These are phyloP conservation scores for Suillus spraguei DNA, from an alignment of 768 basidiomycete genomes.

Conservation along the genomic window DNA sequence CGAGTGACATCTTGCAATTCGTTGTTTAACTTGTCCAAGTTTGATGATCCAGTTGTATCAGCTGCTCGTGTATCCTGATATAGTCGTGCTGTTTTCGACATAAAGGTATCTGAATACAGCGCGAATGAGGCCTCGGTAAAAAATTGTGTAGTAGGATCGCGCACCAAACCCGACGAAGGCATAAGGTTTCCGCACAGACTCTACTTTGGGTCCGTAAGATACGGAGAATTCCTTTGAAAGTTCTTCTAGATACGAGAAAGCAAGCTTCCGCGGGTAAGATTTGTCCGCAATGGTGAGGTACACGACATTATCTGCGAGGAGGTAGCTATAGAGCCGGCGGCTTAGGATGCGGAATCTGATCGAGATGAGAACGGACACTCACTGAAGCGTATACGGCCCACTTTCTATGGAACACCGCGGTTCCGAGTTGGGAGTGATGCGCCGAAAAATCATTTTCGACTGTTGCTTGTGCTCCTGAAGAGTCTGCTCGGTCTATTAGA, in stretches of 20 bases:
- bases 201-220: conserved; percentile 93
- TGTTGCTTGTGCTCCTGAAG: conserved; percentile 99
- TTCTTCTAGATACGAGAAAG: conserved; percentile 97
- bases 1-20: conserved; percentile 97
- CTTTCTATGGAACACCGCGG: conserved; percentile 97
- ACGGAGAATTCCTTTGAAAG: conserved; percentile 93
- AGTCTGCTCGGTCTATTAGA: conserved; percentile 81
- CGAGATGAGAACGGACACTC: conserved; percentile 35
- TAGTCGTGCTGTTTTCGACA: conserved; percentile 94
- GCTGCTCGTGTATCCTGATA: conserved; percentile 94
- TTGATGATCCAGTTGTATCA: conserved; percentile 61
- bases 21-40: conserved; percentile 88
- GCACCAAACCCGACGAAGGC: conserved; percentile 97
- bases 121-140: conserved; percentile 10
- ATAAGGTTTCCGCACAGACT: conserved; percentile 93
- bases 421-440: conserved; percentile 92
- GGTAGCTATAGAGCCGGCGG: conserved; percentile 64
- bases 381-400: conserved; percentile 96
- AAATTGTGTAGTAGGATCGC: conserved; percentile 28
- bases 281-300: conserved; percentile 96
- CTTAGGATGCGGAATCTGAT: not conserved
- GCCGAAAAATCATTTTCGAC: conserved; percentile 93
- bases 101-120: conserved; percentile 84
- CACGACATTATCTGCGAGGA: conserved; percentile 91
- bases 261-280: conserved; percentile 95